Percentiles rank a stretch among this genome's conserved stretches.
These are phyloP conservation scores for Ogataea salicorniae DNA, from an alignment of 805 yeast genomes.

Conservation along the genomic window DNA sequence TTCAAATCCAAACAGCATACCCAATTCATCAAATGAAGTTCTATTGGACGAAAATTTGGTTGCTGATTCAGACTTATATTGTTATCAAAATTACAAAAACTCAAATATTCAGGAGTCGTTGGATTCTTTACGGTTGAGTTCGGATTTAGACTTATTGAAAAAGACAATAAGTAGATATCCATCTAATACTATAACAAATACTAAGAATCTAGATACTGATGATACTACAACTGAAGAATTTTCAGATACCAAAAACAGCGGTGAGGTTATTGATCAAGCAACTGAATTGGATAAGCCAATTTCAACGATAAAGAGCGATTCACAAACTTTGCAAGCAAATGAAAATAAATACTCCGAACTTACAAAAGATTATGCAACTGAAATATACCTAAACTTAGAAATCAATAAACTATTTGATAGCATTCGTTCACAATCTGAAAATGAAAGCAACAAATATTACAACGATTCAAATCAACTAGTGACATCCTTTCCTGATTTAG, in stretches of 20 bases:
- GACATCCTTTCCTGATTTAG: slow-evolving; percentile 16
- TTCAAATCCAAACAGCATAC: too few relatives aligned
- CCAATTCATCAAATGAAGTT: neutral
- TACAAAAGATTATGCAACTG: slow-evolving; percentile 11
- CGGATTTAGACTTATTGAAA: slow-evolving; percentile 9
- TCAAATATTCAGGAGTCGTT: slow-evolving; percentile 10
- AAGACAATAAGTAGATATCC: slow-evolving; percentile 12
- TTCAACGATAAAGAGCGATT: neutral
- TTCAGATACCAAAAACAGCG: neutral
- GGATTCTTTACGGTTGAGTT: slow-evolving; percentile 7
- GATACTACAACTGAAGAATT: too few relatives aligned
- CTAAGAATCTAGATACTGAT: neutral
- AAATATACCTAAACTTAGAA: slow-evolving; percentile 17
- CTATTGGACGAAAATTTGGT: too few relatives aligned
- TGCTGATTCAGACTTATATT: slow-evolving; percentile 6
- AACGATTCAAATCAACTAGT: slow-evolving; percentile 6
- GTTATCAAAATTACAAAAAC: slow-evolving; percentile 14
- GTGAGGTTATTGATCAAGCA: neutral
- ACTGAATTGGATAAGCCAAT: neutral
- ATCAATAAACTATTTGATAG: slow-evolving; percentile 13
- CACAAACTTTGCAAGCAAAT: neutral
- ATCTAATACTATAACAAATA: neutral
- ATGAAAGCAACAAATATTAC: slow-evolving; percentile 11
- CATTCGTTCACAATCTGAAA: slow-evolving; percentile 6
- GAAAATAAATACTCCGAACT: neutral